Conservation (phyloP, 2,329 filamentous ascomycete genomes). For the Colletotrichum musicola region DNA sequence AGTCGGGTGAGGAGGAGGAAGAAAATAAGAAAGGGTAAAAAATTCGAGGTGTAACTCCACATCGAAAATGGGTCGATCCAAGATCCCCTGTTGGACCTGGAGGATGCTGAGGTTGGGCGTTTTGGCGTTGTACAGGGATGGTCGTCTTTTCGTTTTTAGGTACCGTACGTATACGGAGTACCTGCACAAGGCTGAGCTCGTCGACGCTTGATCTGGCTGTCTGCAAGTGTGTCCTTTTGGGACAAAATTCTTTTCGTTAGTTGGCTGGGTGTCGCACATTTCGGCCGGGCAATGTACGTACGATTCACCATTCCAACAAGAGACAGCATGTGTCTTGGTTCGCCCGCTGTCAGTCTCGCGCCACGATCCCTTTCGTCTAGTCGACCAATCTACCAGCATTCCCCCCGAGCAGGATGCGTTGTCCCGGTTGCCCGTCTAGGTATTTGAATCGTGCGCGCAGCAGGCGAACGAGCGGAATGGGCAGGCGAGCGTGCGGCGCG, state of each 20-base stretch:
- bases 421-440: constrained; percentile 1
- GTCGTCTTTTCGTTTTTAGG: no score
- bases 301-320: background rate
- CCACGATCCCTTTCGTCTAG: background rate
- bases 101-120: no score
- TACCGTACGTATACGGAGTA: no score
- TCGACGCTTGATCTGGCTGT: no score
- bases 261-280: background rate
- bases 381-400: background rate
- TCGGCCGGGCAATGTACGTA: constrained; percentile 5
- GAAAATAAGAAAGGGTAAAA: background rate
- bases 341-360: background rate
- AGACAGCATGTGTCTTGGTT: constrained; percentile 11
- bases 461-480: background rate
- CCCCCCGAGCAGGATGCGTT: background rate
- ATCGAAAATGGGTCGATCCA: no score
- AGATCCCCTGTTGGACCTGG: no score
- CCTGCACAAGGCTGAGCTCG: no score
- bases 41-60: background rate
- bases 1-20: background rate
- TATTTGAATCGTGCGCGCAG: background rate
- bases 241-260: background rate
- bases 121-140: no score
- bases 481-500: background rate
- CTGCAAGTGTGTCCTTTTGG: no score